Base-by-base conservation (phyloP, 805 yeast genomes). In the Yarrowia hollandica region DNA sequence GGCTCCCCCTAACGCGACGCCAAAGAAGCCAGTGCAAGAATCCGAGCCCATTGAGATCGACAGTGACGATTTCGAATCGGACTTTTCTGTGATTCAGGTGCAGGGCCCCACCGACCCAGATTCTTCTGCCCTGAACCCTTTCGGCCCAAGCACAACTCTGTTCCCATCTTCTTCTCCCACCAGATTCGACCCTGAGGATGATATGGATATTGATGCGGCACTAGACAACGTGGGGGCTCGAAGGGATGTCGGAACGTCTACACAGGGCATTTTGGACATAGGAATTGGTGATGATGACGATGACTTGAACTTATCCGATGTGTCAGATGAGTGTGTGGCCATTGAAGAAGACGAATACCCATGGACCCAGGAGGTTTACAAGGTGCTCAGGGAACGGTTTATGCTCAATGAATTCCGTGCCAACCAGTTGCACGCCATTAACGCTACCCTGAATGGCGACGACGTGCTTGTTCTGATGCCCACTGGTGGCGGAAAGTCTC, bases 391-490 rank as follows among this genome's bases (percentile, higher is more conserved):
- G 19, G 71, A 77, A 6, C 79, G 77, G 4, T 94, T 94, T 73
- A 80, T 83, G 28, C 71, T 94, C 30, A 67, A 73, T 4, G 76
- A 79, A 1, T 94, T 94, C 71, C 78, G 99, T 60, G 80, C 83
- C 5, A 88, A 92, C 69, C 99, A 94, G 68, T 72, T 86, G 33
- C 94, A 89, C 59, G 98, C 97, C 0, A 81, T 94, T 5, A 83
- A 85, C 66, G 85, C 96, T 1, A 85, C 79, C 2, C 88, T 26
- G 67, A 44, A 79, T 5, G 96, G 97, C 0, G 78, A 80, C 41
- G 99, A 94, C 70, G 96, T 88, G 0, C 90, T 94, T 73, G 97
- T 94, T 1, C 76, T 94, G 65, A 92, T 94, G 96, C 99, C 99
- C 0, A 94, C 99, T 0, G 99, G 99, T 34, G 99, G 99, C 54